Percentiles rank a stretch among this genome's conserved stretches.
phyloP scores from a whole-genome alignment of 306 rosid species.

The Begonia peltatifolia region DNA sequence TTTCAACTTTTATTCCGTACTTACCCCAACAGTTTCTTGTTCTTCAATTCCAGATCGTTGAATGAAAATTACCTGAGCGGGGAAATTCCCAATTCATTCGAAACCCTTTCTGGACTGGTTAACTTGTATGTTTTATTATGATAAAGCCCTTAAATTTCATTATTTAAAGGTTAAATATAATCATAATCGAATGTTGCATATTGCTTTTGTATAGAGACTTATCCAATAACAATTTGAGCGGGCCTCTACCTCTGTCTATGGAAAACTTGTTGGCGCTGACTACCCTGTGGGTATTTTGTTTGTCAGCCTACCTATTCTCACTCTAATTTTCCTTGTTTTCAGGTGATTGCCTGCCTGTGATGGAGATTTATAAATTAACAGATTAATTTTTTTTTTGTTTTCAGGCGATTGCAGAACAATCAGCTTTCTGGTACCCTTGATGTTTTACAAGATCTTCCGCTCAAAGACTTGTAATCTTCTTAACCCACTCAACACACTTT shows the following conservation, averaged over 20 bases:
- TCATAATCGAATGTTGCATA: no score
- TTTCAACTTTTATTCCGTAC: no score
- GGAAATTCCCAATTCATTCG: conserved; percentile 66
- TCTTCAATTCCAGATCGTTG: conserved; percentile 54
- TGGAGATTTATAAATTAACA: no score
- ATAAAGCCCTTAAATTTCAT: no score
- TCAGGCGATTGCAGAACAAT: conserved; percentile 77
- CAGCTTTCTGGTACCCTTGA: conserved; percentile 66
- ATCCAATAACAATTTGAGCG: conserved; percentile 71
- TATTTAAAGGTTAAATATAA: no score
- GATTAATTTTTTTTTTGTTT: conserved; percentile 5
- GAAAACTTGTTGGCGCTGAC: conserved; percentile 46
- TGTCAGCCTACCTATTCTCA: background rate
- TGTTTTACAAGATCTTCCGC: conserved; percentile 65
- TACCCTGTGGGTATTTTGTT: conserved; percentile 49
- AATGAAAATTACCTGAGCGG: conserved; percentile 59
- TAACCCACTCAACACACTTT: conserved; percentile 9
- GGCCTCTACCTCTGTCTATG: conserved; percentile 63
- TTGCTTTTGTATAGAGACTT: conserved; percentile 44
- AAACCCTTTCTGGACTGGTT: conserved; percentile 35
- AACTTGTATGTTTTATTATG: conserved; percentile 47
- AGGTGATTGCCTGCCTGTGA: conserved; percentile 9
- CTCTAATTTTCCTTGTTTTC: conserved; percentile 1
- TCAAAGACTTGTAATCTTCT: conserved; percentile 60
- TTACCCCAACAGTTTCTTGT: no score